Evolutionary conservation across 108 stramenopile species (phyloP).

Genomic region (Nitzschia sp.): DNA sequence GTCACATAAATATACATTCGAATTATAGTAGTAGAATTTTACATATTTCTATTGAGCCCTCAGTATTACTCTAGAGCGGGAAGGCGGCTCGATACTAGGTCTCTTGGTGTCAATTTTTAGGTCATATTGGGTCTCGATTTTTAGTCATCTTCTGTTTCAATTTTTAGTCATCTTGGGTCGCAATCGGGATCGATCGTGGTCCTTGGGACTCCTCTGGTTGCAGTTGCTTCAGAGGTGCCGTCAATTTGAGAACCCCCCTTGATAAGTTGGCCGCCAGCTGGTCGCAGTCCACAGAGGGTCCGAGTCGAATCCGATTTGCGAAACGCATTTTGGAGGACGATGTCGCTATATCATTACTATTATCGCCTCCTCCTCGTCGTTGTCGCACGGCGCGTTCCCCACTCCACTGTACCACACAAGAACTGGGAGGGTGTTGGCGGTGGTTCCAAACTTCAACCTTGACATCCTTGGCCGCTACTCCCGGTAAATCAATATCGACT

Average conservation of each 20-base stretch:
- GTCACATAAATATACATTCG: too few relatives aligned
- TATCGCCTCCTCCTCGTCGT: background rate
- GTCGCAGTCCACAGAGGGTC: conserved; percentile 21
- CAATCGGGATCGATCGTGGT: conserved; percentile 13
- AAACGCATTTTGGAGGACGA: background rate
- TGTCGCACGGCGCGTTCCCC: background rate
- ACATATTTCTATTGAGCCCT: too few relatives aligned
- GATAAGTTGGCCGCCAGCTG: conserved; percentile 17
- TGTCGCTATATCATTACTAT: background rate
- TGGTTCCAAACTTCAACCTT: conserved; percentile 7
- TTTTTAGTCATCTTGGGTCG: too few relatives aligned
- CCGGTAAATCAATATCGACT: conserved; percentile 18
- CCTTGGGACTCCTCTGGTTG: background rate
- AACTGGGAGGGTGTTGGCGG: background rate
- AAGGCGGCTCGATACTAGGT: too few relatives aligned
- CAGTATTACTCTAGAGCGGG: too few relatives aligned
- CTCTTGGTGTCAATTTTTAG: too few relatives aligned
- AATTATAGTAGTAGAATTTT: too few relatives aligned
- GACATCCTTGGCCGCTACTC: conserved; percentile 13
- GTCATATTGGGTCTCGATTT: too few relatives aligned
- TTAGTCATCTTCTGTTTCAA: too few relatives aligned
- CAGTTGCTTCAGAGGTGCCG: conserved; percentile 15
- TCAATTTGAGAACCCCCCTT: conserved; percentile 13
- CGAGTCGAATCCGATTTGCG: conserved; percentile 15
- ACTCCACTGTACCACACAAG: conserved; percentile 28